These are phyloP conservation scores for Daedaleopsis nitida DNA, from an alignment of 768 basidiomycete species.

Conservation along the genomic window DNA sequence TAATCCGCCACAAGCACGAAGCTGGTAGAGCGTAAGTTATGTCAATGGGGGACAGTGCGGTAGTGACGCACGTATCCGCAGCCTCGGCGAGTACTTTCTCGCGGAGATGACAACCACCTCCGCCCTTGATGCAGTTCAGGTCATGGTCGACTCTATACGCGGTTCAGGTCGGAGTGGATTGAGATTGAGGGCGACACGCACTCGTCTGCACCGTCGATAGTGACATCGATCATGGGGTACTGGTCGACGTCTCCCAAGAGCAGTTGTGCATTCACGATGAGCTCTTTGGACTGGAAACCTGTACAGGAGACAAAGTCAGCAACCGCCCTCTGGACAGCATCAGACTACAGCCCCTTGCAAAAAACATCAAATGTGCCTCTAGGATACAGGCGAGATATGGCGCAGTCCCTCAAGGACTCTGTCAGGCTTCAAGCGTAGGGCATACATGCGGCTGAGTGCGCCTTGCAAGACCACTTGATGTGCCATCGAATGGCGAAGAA, in stretches of 20 bases:
- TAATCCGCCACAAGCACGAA: conserved; percentile 95
- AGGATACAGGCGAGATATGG: too few relatives aligned
- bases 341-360: too few relatives aligned
- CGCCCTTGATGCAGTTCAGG: conserved; percentile 95
- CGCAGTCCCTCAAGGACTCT: too few relatives aligned
- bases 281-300: conserved; percentile 95
- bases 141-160: conserved; percentile 72
- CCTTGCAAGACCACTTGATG: too few relatives aligned
- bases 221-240: conserved; percentile 90
- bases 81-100: conserved; percentile 99
- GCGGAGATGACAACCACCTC: conserved; percentile 93
- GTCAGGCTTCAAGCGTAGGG: too few relatives aligned
- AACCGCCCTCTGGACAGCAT: too few relatives aligned
- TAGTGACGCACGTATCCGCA: conserved; percentile 67
- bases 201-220: conserved; percentile 98
- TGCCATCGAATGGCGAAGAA: not conserved
- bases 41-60: not conserved
- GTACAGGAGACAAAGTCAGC: not conserved
- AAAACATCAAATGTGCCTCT: too few relatives aligned
- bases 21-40: conserved; percentile 37
- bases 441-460: too few relatives aligned
- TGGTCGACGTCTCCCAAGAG: conserved; percentile 88
- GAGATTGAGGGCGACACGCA: conserved; percentile 39
- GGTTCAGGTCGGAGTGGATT: not conserved
- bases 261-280: conserved; percentile 81